A percentile compares a stretch with the other conserved stretches of the same genome.
Conservation (phyloP, 2,329 filamentous ascomycete species). For the Paecilomyces niveus region DNA sequence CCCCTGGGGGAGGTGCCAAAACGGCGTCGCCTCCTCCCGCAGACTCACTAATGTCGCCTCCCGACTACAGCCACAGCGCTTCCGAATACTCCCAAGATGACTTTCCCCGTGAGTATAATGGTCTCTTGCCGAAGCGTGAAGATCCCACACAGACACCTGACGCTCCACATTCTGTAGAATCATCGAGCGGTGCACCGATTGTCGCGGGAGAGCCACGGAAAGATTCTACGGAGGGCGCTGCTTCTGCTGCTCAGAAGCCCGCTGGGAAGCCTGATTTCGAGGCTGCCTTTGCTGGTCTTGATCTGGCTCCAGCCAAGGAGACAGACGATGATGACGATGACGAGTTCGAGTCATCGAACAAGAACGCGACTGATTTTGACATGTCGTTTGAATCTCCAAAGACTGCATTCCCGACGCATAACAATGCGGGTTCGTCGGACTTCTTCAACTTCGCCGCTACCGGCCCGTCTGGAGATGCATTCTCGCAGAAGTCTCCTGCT, state of each 20-base stretch:
- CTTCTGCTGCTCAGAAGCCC: constrained; percentile 19
- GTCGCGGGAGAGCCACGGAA: constrained; percentile 27
- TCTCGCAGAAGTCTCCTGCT: constrained; percentile 25
- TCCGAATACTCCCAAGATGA: constrained; percentile 18
- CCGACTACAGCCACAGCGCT: constrained; percentile 26
- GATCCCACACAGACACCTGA: constrained; percentile 33
- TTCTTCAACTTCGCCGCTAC: constrained; percentile 33
- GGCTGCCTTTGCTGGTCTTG: constrained; percentile 38
- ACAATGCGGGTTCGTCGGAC: constrained; percentile 22
- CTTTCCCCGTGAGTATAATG: constrained; percentile 31
- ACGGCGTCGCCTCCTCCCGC: constrained; percentile 42
- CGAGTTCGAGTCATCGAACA: constrained; percentile 25
- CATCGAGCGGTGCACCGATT: constrained; percentile 28
- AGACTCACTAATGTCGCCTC: constrained; percentile 52
- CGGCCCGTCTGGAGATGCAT: constrained; percentile 38
- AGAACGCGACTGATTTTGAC: constrained; percentile 35
- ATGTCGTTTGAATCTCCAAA: constrained; percentile 40
- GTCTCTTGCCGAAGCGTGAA: constrained; percentile 31
- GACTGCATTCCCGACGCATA: constrained; percentile 12
- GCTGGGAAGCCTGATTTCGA: constrained; percentile 37
- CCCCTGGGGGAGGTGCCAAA: constrained; percentile 31
- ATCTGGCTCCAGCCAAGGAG: constrained; percentile 39
- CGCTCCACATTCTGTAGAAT: constrained; percentile 33
- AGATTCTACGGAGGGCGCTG: constrained; percentile 9
- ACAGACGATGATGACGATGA: constrained; percentile 55